Evolutionary conservation across 768 basidiomycete genomes (phyloP).

Genomic region (Phlebiopsis gigantea): DNA sequence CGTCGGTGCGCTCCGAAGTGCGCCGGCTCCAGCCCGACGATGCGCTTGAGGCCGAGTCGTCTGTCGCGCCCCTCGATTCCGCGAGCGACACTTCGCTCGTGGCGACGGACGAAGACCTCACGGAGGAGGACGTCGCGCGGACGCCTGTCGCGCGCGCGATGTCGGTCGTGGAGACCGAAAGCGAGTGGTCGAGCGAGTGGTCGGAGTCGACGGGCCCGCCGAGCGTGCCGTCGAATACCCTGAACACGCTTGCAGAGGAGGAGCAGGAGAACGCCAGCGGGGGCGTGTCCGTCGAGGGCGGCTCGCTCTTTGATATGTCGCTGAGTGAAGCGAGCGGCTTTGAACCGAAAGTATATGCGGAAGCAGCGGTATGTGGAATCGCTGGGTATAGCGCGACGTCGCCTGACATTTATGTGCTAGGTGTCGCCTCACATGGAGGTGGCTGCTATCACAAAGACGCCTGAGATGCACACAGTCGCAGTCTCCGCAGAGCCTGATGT

Average conservation of each 20-base stretch:
- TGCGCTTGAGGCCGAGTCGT: neutral
- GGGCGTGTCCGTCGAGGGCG: no score
- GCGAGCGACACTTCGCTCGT: neutral
- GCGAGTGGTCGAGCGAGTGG: neutral
- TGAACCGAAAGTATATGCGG: no score
- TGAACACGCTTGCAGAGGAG: neutral
- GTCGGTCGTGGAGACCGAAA: neutral
- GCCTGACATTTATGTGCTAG: neutral
- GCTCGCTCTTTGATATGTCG: no score
- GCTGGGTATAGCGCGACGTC: no score
- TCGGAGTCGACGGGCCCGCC: no score
- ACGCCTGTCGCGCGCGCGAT: neutral
- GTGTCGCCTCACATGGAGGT: neutral
- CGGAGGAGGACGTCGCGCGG: neutral
- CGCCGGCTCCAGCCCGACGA: neutral
- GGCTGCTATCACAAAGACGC: neutral
- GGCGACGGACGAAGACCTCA: neutral
- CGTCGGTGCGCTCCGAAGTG: slow-evolving; percentile 3
- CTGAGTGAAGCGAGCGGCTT: no score
- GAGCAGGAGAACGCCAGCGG: neutral
- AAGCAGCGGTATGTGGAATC: no score
- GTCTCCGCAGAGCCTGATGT: neutral
- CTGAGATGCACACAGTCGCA: neutral
- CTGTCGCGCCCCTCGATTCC: neutral
- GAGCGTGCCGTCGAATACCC: slow-evolving; percentile 1